These are phyloP conservation scores for Crithidia sp. DNA, from an alignment of 208 protist species.

Conservation along the genomic window DNA sequence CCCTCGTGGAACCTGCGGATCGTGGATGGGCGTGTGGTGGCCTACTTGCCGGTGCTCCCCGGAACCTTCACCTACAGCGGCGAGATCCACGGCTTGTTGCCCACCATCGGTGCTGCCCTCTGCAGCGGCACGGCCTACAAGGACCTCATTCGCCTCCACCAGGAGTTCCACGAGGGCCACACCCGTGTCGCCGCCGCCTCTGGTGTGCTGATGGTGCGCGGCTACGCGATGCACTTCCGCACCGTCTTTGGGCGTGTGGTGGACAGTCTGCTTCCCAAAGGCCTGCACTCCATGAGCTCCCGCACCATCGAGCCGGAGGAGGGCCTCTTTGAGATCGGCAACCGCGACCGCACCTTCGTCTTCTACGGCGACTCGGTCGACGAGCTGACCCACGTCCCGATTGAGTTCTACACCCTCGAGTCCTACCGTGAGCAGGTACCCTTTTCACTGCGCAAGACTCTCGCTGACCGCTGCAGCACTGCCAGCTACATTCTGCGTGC, in stretches of 20 bases:
- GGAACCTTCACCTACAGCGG: constrained; percentile 83
- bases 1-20: constrained; percentile 80
- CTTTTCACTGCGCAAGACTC: constrained; percentile 85
- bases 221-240: constrained; percentile 86
- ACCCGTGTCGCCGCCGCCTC: constrained; percentile 61
- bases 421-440: constrained; percentile 91
- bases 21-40: constrained; percentile 82
- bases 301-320: constrained; percentile 89
- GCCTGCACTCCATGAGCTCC: constrained; percentile 85
- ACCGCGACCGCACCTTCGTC: constrained; percentile 85
- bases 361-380: constrained; percentile 82
- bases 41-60: constrained; percentile 80
- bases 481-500: constrained; percentile 69
- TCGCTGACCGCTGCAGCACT: constrained; percentile 69
- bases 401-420: constrained; percentile 94
- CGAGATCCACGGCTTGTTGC: constrained; percentile 86
- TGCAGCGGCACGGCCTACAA: constrained; percentile 75
- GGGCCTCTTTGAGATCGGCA: constrained; percentile 27
- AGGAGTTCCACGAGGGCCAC: constrained; percentile 71
- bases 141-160: constrained; percentile 88
- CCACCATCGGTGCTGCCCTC: constrained; percentile 86
- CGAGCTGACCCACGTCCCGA: constrained; percentile 88
- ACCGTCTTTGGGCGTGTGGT: constrained; percentile 91
- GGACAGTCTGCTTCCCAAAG: constrained; percentile 85
- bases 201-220: constrained; percentile 83